Base-by-base conservation (phyloP, 139 green algal species). In the Micractinium conductrix region DNA sequence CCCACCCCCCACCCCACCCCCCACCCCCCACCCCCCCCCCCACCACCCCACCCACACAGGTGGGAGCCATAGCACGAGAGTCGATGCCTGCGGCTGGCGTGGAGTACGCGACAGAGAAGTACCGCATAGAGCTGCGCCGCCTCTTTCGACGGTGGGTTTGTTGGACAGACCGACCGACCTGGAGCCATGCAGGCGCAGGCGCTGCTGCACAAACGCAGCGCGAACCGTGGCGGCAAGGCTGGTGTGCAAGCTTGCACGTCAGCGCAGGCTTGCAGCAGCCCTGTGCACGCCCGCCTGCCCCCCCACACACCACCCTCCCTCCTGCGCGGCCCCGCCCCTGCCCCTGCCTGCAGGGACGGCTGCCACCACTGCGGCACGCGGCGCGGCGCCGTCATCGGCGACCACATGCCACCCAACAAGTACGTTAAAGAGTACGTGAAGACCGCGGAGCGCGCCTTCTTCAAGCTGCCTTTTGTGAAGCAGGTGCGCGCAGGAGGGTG, bases 361-460 rank as follows among this genome's bases (percentile, higher is more conserved):
- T 97, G 94, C 88, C 94, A 97, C 84, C 93, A 96, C 86, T 97
- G 94, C 87, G 94, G 94, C 48, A 89, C 63, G 44, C 89, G 65
- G 10, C 82, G 76, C 28, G 50, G 74, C 33, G 38, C 58, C 1
- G 86, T 93, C 7, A 92, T 97, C 45, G 94, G 90, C 14, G 94
- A 97, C 73, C 94, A 97, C 86, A 97, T 97, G 87, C 94, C 94
- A 17, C 94, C 94, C 42, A 96, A 97, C 89, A 94, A 96, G 84
- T 71, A 91, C 28, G 80, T 92, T 16, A 73, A 80, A 24, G 75
- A 70, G 69, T 73, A 55, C 45, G 26, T 75, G 7, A 48, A 21
- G 0, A 8, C 69, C 5, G 71, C 42, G 33, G 37, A 42, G 58
- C 55, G 45, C 44, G 75, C 84, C n/a, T 43, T 70, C 60, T 44